phyloP scores from a whole-genome alignment of 2,329 filamentous ascomycete genomes.

The Aureobasidium sp. region DNA sequence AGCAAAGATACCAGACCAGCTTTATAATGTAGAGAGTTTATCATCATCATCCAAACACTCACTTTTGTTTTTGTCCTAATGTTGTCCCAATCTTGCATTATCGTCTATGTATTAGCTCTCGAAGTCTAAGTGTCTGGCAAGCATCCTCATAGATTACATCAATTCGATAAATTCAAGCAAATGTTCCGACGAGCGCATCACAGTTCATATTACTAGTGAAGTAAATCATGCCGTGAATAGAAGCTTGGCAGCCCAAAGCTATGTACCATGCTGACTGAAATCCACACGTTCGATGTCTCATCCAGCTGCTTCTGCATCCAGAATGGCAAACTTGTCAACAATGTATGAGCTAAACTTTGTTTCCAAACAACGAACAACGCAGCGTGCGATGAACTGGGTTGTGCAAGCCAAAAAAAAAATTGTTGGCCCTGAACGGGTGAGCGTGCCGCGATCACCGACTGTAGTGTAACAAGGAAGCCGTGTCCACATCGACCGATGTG shows the following conservation, averaged over 20 bases:
- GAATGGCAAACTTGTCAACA: background rate
- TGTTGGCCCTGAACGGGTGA: constrained; percentile 2
- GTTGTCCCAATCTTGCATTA: background rate
- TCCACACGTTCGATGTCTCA: background rate
- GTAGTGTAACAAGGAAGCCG: background rate
- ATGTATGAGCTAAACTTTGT: background rate
- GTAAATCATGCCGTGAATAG: background rate
- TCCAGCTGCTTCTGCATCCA: background rate
- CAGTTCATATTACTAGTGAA: background rate
- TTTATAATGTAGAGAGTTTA: background rate
- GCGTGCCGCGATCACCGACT: background rate
- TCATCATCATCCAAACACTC: background rate
- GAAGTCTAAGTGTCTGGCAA: background rate
- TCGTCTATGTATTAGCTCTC: background rate
- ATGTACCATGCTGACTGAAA: background rate
- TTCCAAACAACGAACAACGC: background rate
- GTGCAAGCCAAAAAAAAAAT: background rate
- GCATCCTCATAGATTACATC: background rate
- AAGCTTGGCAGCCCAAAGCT: background rate
- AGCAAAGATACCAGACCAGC: background rate
- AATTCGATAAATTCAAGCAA: background rate
- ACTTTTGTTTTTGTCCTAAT: background rate
- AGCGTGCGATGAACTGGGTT: background rate
- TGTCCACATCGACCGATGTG: constrained; percentile 1
- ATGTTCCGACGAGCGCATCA: background rate